phyloP scores from a whole-genome alignment of 805 yeast genomes.

The Metschnikowia lochheadii region DNA sequence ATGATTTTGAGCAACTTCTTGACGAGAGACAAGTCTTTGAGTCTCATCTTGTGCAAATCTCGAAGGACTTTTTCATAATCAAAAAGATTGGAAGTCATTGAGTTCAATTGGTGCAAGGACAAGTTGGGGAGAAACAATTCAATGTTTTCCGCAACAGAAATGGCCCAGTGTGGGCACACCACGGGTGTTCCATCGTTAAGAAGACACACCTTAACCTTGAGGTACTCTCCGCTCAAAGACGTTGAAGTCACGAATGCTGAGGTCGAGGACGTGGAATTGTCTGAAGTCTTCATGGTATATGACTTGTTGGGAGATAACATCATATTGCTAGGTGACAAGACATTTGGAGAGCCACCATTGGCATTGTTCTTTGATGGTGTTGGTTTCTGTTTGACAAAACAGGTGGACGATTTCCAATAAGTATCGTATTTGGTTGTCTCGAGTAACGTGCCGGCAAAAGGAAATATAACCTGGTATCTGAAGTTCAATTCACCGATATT shows the following conservation, averaged over 20 bases:
- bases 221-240: conserved; percentile 78
- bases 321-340: conserved; percentile 37
- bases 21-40: conserved; percentile 35
- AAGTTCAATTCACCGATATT: conserved; percentile 78
- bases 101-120: conserved; percentile 41
- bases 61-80: conserved; percentile 37
- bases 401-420: conserved; percentile 88
- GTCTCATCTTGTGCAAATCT: conserved; percentile 36
- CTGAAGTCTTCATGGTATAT: conserved; percentile 3
- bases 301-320: conserved; percentile 20
- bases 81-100: conserved; percentile 36
- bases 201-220: conserved; percentile 62
- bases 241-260: conserved; percentile 87
- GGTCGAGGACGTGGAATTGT: conserved; percentile 12
- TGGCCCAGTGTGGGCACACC: conserved; percentile 64
- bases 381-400: conserved; percentile 38
- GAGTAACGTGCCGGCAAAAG: conserved; percentile 78
- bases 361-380: conserved; percentile 26
- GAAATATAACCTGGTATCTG: conserved; percentile 77
- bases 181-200: conserved; percentile 84
- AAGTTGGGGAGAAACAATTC: conserved; percentile 60
- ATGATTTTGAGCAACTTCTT: conserved; percentile 43
- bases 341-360: conserved; percentile 26
- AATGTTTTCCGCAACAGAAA: conserved; percentile 49
- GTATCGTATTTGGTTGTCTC: conserved; percentile 93